These are phyloP conservation scores for Knufia petricola DNA, from an alignment of 2,329 filamentous ascomycete species.

Conservation along the genomic window DNA sequence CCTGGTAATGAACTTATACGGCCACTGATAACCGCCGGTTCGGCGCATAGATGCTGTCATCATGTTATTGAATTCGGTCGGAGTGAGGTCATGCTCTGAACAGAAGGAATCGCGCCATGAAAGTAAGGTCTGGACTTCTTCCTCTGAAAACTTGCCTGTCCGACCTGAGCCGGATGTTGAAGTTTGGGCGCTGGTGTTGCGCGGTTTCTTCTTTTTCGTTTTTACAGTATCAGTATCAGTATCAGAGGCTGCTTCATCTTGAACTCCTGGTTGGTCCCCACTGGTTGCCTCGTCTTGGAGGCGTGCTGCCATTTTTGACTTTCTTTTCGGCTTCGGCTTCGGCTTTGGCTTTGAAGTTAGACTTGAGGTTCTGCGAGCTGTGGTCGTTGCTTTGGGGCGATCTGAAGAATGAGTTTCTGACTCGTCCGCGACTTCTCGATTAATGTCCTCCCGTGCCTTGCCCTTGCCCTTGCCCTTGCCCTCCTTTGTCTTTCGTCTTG, in stretches of 20 bases:
- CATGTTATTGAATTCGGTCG: slow-evolving; percentile 21
- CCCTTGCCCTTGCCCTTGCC: slow-evolving; percentile 2
- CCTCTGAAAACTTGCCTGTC: slow-evolving; percentile 16
- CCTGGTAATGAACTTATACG: slow-evolving; percentile 22
- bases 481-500: no score
- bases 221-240: neutral
- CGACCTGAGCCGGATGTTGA: slow-evolving; percentile 8
- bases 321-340: neutral
- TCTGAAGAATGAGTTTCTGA: neutral
- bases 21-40: slow-evolving; percentile 12
- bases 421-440: neutral
- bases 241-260: neutral
- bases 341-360: neutral
- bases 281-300: neutral
- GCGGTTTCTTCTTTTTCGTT: slow-evolving; percentile 7
- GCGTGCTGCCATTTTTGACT: neutral
- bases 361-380: slow-evolving; percentile 4
- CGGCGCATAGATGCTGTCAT: slow-evolving; percentile 20
- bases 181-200: slow-evolving; percentile 11
- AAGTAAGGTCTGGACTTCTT: slow-evolving; percentile 16
- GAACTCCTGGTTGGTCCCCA: neutral
- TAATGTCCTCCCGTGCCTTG: neutral
- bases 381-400: slow-evolving; percentile 5
- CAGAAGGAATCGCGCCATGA: slow-evolving; percentile 20
- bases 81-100: slow-evolving; percentile 15